Base-by-base conservation (phyloP, 2,329 filamentous ascomycete species). In the Gnomoniopsis sp. region DNA sequence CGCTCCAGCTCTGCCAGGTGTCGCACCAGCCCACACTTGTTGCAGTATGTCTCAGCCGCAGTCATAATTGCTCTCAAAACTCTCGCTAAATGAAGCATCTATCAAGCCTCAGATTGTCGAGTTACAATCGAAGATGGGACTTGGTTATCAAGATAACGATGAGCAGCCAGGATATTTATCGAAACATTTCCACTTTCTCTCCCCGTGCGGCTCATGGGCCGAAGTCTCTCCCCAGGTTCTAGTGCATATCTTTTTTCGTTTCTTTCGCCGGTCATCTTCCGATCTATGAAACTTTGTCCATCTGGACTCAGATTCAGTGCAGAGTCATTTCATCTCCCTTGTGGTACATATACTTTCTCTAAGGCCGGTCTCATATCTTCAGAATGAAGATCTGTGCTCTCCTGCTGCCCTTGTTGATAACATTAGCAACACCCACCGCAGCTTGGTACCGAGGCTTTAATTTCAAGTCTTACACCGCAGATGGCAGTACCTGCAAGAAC, bases 381-480 rank as follows among this genome's bases (percentile, higher is more conserved):
- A 23, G 26, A 10, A 48, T 48, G 46, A 48, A 26, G 12, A 17
- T 3, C 6, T 17, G 4, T 14, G 22, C 3, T 22, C 46, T 30
- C 11, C 46, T 30, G 14, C 46, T 22, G 19, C 33, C 11, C 22
- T n/a, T 21, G n/a, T 47, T 30, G 30, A 17, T 30, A 44, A 11
- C 6, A 11, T 21, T 44, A 6, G 3, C 19, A 19, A 44, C 41
- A 3, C 33, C 49, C 12, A 30, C 49, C 30, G 38, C 49, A 19
- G 41, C 49, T 15, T 52, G 26, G 12, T 51, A 26, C 22, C 30
- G 30, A 15, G 55, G 55, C 19, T 57, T 38, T 26, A 57, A 52
- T 14, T 34, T 57, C 48, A 52, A 57, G 30, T 57, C 49, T n/a
- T 47, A 52, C 17, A 53, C 49, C 17, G 43, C 43, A 22, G 43